Evolutionary conservation across 2,329 filamentous ascomycete genomes (phyloP).

Genomic region (Calonectria pseudoreteaudii): DNA sequence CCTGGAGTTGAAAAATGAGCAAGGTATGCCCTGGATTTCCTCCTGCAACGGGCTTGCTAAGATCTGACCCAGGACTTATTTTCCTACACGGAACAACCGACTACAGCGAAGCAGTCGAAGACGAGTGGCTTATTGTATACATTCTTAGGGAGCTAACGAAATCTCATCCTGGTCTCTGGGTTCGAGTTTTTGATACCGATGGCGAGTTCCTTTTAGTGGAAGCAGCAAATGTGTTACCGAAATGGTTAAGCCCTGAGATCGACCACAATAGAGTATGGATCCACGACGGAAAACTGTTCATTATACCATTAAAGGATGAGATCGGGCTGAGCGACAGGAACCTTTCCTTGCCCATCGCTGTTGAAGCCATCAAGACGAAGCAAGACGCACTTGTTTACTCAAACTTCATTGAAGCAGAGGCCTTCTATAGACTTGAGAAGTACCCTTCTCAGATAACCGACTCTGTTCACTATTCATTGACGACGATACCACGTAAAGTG

Average conservation of each 20-base stretch:
- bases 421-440: slow-evolving; percentile 87
- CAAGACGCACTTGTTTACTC: slow-evolving; percentile 76
- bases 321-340: slow-evolving; percentile 48
- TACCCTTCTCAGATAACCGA: slow-evolving; percentile 82
- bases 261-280: slow-evolving; percentile 93
- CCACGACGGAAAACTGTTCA: slow-evolving; percentile 77
- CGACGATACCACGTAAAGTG: slow-evolving; percentile 83
- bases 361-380: slow-evolving; percentile 67
- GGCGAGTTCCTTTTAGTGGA: slow-evolving; percentile 97
- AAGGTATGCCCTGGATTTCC: slow-evolving; percentile 58
- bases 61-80: slow-evolving; percentile 55
- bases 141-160: slow-evolving; percentile 84
- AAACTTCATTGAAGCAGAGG: slow-evolving; percentile 82
- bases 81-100: slow-evolving; percentile 83
- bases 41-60: slow-evolving; percentile 10
- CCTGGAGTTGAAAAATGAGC: slow-evolving; percentile 71
- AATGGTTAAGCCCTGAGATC: slow-evolving; percentile 92
- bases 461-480: slow-evolving; percentile 80
- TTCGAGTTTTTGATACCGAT: slow-evolving; percentile 86
- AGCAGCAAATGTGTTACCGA: slow-evolving; percentile 87
- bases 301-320: slow-evolving; percentile 71
- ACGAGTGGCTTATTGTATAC: slow-evolving; percentile 97
- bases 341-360: slow-evolving; percentile 74
- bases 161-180: slow-evolving; percentile 80
- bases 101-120: slow-evolving; percentile 94